These are phyloP conservation scores for Aspergillus egyptiacus DNA, from an alignment of 495 filamentous ascomycete species.

Conservation along the genomic window DNA sequence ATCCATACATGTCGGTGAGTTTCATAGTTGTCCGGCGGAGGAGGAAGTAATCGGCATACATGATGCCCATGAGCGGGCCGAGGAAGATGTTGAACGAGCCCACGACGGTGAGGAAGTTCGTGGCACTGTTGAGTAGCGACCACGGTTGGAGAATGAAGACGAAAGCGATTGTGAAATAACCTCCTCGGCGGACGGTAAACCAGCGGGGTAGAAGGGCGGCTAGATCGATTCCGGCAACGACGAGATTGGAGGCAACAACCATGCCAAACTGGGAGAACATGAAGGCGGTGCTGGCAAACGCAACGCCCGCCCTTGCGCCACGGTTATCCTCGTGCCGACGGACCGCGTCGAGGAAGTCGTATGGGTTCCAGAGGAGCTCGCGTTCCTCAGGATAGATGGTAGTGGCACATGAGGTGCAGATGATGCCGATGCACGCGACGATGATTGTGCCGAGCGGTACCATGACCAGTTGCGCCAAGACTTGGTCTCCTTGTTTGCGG, in stretches of 20 bases:
- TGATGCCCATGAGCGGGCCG: slow-evolving; percentile 3
- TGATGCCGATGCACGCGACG: slow-evolving; percentile 7
- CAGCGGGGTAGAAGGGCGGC: background rate
- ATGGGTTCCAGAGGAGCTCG: slow-evolving; percentile 5
- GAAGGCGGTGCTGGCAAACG: slow-evolving; percentile 1
- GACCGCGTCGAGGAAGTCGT: slow-evolving; percentile 1
- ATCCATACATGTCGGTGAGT: background rate
- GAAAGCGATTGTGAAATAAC: background rate
- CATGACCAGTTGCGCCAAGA: slow-evolving; percentile 3
- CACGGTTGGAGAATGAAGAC: slow-evolving; percentile 4
- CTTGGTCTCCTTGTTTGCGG: slow-evolving; percentile 2
- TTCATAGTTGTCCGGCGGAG: background rate
- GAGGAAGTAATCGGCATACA: slow-evolving; percentile 7
- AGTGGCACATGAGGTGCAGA: slow-evolving; percentile 7
- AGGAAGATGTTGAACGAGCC: slow-evolving; percentile 1
- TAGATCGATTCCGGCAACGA: slow-evolving; percentile 1
- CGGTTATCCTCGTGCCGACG: background rate
- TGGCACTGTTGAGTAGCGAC: background rate
- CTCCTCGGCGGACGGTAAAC: slow-evolving; percentile 4
- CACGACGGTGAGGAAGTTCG: slow-evolving; percentile 4
- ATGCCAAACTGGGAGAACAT: slow-evolving; percentile 7
- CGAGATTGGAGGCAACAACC: background rate
- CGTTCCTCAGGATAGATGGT: background rate
- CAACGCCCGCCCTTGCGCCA: background rate
- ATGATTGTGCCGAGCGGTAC: slow-evolving; percentile 7